Percentiles rank a stretch among this genome's conserved stretches.
Conservation (phyloP, 108 stramenopile species). For the Discostella stelligeroides region DNA sequence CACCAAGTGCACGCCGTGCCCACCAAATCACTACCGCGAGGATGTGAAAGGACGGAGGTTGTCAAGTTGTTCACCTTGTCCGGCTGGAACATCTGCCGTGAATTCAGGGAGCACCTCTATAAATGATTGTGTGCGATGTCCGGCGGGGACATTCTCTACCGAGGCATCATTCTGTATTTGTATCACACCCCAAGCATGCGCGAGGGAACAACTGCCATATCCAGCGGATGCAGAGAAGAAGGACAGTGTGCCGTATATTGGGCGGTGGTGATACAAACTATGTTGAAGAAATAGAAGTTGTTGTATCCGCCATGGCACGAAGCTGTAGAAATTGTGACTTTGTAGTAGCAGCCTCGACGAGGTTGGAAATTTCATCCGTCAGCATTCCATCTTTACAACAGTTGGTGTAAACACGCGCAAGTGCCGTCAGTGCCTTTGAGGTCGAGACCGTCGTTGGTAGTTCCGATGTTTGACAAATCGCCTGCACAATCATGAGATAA, state of each 20-base stretch:
- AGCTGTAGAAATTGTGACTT: slow-evolving; percentile 20
- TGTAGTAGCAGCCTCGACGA: slow-evolving; percentile 19
- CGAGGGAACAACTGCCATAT: slow-evolving; percentile 28
- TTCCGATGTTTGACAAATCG: slow-evolving; percentile 35
- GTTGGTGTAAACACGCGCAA: slow-evolving; percentile 16
- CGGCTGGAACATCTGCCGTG: slow-evolving; percentile 43
- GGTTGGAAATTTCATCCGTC: slow-evolving; percentile 9
- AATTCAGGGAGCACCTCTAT: slow-evolving; percentile 31
- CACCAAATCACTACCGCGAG: slow-evolving; percentile 55
- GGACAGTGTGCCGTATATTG: slow-evolving; percentile 31
- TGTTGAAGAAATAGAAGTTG: neutral
- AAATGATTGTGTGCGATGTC: slow-evolving; percentile 46
- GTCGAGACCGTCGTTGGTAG: neutral
- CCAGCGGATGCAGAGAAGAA: slow-evolving; percentile 60
- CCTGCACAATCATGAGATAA: slow-evolving; percentile 16
- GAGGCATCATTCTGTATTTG: slow-evolving; percentile 43
- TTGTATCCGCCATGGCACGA: neutral
- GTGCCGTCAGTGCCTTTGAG: slow-evolving; percentile 4
- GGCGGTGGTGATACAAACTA: slow-evolving; percentile 22
- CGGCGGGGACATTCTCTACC: slow-evolving; percentile 47
- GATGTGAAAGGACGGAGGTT: slow-evolving; percentile 49
- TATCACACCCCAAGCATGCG: slow-evolving; percentile 48
- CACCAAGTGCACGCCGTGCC: slow-evolving; percentile 52
- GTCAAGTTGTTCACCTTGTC: slow-evolving; percentile 52
- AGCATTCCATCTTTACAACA: slow-evolving; percentile 38